Evolutionary conservation across 352 stramenopile genomes (phyloP).

Genomic region (Vaucheria bursata): DNA sequence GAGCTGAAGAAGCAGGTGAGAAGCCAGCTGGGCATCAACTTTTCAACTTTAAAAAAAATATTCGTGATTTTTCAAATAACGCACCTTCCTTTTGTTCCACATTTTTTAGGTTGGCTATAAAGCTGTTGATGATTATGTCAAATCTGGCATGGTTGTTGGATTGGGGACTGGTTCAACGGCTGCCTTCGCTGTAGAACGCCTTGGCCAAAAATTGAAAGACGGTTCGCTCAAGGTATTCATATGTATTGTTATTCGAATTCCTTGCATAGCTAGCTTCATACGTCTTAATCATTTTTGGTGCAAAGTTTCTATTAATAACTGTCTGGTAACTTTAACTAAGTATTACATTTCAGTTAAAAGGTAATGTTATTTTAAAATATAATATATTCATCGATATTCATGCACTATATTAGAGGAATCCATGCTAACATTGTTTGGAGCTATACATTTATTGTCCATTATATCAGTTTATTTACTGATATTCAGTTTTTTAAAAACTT

Average conservation of each 20-base stretch:
- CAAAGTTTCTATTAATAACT: no score
- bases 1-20: slow-evolving; percentile 51
- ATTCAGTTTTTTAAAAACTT: no score
- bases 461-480: no score
- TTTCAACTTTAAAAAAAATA: background rate
- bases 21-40: background rate
- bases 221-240: slow-evolving; percentile 61
- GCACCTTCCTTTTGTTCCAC: background rate
- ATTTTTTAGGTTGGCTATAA: slow-evolving; percentile 51
- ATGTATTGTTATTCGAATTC: background rate
- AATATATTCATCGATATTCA: no score
- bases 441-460: no score
- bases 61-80: background rate
- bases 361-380: no score
- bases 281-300: no score
- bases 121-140: slow-evolving; percentile 81
- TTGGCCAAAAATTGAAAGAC: slow-evolving; percentile 82
- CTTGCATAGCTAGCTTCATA: no score
- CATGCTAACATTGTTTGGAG: no score
- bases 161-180: slow-evolving; percentile 95
- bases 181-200: slow-evolving; percentile 90
- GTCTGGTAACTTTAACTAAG: no score
- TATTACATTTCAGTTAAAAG: no score
- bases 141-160: slow-evolving; percentile 88
- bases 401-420: no score